Evolutionary conservation across 805 yeast genomes (phyloP).

Genomic region (Jamesozyma rosinii): DNA sequence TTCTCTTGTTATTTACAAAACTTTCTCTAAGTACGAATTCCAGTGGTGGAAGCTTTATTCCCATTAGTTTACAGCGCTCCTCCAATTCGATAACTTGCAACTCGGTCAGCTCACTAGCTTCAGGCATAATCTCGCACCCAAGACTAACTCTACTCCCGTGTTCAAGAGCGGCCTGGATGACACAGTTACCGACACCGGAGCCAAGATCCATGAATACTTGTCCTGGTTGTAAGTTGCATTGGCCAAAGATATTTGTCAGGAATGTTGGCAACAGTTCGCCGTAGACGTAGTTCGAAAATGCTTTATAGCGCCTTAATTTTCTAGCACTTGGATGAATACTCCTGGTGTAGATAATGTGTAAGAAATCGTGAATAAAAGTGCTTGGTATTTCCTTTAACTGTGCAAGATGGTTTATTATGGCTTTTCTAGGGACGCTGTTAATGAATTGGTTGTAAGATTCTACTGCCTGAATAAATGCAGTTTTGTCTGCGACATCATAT

Average conservation of each 20-base stretch:
- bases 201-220: constrained; percentile 79
- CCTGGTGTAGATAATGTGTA: constrained; percentile 66
- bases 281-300: constrained; percentile 83
- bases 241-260: constrained; percentile 52
- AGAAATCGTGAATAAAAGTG: constrained; percentile 49
- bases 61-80: constrained; percentile 52
- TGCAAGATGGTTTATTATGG: constrained; percentile 27
- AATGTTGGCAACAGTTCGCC: constrained; percentile 83
- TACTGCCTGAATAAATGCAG: constrained; percentile 29
- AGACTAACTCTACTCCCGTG: constrained; percentile 67
- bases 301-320: constrained; percentile 60
- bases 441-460: constrained; percentile 38
- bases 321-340: constrained; percentile 67
- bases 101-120: constrained; percentile 62
- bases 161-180: constrained; percentile 80
- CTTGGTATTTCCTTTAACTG: constrained; percentile 30
- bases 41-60: constrained; percentile 49
- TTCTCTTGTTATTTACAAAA: constrained; percentile 57
- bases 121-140: constrained; percentile 85
- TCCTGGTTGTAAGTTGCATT: constrained; percentile 45
- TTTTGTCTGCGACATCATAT: constrained; percentile 23
- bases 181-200: constrained; percentile 90
- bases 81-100: constrained; percentile 50
- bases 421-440: constrained; percentile 28
- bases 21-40: constrained; percentile 57